Percentiles rank a stretch among this genome's conserved stretches.
Evolutionary conservation across 345 rosid genomes (phyloP).

Genomic region (Euphorbia pulcherrima): DNA sequence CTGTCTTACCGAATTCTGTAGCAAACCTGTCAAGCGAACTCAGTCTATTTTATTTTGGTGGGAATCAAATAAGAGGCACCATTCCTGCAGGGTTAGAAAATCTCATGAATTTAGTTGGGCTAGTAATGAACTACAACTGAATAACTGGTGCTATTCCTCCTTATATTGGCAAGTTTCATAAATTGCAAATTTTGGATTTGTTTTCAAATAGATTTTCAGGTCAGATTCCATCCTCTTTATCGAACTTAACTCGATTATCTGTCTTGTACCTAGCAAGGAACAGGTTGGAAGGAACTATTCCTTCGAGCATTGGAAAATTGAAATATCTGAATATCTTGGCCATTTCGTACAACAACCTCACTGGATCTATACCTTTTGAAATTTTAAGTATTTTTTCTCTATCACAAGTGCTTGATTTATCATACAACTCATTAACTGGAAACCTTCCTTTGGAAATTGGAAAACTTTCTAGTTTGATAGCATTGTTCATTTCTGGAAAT

Average conservation of each 20-base stretch:
- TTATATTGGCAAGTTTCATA: slow-evolving; percentile 17
- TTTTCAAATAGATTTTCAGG: slow-evolving; percentile 11
- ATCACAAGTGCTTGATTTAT: slow-evolving; percentile 17
- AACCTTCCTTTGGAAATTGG: slow-evolving; percentile 20
- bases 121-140: slow-evolving; percentile 1
- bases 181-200: not conserved
- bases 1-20: slow-evolving; percentile 20
- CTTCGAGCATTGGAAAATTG: slow-evolving; percentile 11
- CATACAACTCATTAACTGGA: slow-evolving; percentile 31
- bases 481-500: slow-evolving; percentile 21
- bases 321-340: not conserved
- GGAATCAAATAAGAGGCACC: slow-evolving; percentile 15
- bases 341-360: slow-evolving; percentile 23
- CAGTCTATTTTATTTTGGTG: not conserved
- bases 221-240: slow-evolving; percentile 22
- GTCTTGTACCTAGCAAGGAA: not conserved
- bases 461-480: slow-evolving; percentile 15
- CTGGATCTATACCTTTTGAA: slow-evolving; percentile 23
- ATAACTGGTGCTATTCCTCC: slow-evolving; percentile 20
- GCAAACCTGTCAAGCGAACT: slow-evolving; percentile 24
- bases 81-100: slow-evolving; percentile 18
- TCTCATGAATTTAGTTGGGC: slow-evolving; percentile 18
- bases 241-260: slow-evolving; percentile 11
- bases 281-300: slow-evolving; percentile 23
- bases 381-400: slow-evolving; percentile 21